These are phyloP conservation scores for Celoporthe dispersa DNA, from an alignment of 2,329 filamentous ascomycete species.

Conservation along the genomic window DNA sequence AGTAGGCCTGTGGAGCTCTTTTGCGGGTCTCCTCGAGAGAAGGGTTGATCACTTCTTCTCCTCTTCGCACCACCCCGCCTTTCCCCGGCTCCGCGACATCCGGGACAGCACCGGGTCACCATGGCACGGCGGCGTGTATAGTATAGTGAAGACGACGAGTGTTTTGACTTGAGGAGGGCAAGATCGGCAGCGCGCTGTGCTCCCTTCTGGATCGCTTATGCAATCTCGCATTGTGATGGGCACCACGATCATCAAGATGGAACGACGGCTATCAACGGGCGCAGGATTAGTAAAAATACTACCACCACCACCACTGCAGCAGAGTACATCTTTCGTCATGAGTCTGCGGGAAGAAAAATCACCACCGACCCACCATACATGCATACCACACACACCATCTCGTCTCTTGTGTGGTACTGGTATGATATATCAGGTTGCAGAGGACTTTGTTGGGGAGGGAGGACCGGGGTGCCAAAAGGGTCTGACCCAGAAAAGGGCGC, in stretches of 20 bases:
- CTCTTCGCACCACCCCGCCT: conserved; percentile 2
- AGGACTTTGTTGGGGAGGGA: not conserved
- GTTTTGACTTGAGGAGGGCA: not conserved
- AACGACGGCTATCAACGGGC: not conserved
- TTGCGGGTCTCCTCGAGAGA: not conserved
- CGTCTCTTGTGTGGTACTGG: too few relatives aligned
- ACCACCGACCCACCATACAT: not conserved
- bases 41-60: not conserved
- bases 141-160: not conserved
- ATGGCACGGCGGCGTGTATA: not conserved
- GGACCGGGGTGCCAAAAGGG: not conserved
- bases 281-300: not conserved
- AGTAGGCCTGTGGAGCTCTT: not conserved
- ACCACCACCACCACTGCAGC: too few relatives aligned
- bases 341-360: not conserved
- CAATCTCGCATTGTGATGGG: not conserved
- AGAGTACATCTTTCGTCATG: not conserved
- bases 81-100: not conserved
- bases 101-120: not conserved
- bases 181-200: too few relatives aligned
- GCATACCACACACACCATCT: not conserved
- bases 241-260: not conserved
- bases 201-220: not conserved
- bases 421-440: conserved; percentile 11
- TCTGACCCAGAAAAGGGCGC: not conserved